Evolutionary conservation across 768 basidiomycete species (phyloP).

Genomic region (Lyophyllum shimeji): DNA sequence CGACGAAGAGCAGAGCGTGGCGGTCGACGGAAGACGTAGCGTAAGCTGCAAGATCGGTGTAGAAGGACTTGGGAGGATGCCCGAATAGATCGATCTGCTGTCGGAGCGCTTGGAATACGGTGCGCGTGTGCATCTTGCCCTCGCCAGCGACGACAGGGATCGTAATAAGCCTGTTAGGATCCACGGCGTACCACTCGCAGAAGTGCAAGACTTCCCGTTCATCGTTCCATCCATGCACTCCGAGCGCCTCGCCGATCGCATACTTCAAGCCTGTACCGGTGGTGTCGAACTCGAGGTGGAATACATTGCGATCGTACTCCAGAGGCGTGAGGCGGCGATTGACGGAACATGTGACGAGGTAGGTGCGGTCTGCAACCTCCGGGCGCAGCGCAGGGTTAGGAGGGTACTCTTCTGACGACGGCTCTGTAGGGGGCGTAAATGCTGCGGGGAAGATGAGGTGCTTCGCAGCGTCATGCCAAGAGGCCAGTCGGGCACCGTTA

Average conservation of each 20-base stretch:
- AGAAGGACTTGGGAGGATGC: conserved; percentile 94
- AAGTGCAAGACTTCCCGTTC: conserved; percentile 84
- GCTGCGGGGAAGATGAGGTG: conserved; percentile 86
- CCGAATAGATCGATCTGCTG: conserved; percentile 98
- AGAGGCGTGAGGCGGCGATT: conserved; percentile 92
- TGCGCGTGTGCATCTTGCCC: conserved; percentile 81
- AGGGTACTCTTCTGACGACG: conserved; percentile 41
- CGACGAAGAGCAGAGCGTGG: conserved; percentile 86
- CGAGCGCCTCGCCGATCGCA: conserved; percentile 94
- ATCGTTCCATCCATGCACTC: conserved; percentile 98
- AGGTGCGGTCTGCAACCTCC: conserved; percentile 86
- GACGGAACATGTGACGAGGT: conserved; percentile 89
- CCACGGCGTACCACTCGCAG: conserved; percentile 88
- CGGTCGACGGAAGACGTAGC: conserved; percentile 71
- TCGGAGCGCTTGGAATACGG: conserved; percentile 92
- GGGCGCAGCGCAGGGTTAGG: conserved; percentile 79
- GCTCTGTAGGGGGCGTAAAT: conserved; percentile 54
- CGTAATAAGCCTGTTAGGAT: conserved; percentile 76
- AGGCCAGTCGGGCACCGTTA: conserved; percentile 59
- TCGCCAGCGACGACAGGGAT: conserved; percentile 72
- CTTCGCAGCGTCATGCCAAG: conserved; percentile 87
- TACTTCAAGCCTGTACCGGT: conserved; percentile 92
- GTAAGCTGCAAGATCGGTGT: conserved; percentile 78
- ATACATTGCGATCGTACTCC: conserved; percentile 98
- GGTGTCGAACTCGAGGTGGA: conserved; percentile 96